These are phyloP conservation scores for Terana coerulea DNA, from an alignment of 768 basidiomycete genomes.

Conservation along the genomic window DNA sequence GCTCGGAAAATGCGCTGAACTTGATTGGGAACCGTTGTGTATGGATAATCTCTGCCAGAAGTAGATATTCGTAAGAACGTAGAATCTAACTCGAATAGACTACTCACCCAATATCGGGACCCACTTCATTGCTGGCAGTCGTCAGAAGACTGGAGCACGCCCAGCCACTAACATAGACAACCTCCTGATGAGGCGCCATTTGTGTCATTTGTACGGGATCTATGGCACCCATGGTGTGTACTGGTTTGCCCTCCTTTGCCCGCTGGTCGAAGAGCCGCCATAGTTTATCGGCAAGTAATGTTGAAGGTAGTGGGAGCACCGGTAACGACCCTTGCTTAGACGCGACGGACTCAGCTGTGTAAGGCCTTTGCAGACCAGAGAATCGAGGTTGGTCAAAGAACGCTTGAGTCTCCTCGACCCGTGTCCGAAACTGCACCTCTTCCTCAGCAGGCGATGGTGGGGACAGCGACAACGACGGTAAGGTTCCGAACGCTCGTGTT, in stretches of 20 bases:
- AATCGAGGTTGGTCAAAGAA: slow-evolving; percentile 83
- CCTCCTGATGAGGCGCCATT: slow-evolving; percentile 83
- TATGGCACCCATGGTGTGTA: slow-evolving; percentile 91
- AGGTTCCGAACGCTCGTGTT: slow-evolving; percentile 17
- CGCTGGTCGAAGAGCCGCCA: slow-evolving; percentile 61
- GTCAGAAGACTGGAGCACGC: slow-evolving; percentile 83
- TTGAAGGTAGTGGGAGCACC: slow-evolving; percentile 69
- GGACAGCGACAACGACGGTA: slow-evolving; percentile 46
- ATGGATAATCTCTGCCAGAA: slow-evolving; percentile 80
- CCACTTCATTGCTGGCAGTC: slow-evolving; percentile 88
- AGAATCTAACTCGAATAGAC: not conserved
- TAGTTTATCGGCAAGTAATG: slow-evolving; percentile 85
- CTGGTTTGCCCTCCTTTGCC: slow-evolving; percentile 58
- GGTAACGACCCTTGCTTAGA: slow-evolving; percentile 89
- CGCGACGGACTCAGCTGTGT: slow-evolving; percentile 74
- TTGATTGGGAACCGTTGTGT: slow-evolving; percentile 95
- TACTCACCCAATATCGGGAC: slow-evolving; percentile 82
- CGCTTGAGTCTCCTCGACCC: slow-evolving; percentile 57
- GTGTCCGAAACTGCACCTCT: slow-evolving; percentile 50
- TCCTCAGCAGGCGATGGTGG: slow-evolving; percentile 60
- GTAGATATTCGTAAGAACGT: not conserved
- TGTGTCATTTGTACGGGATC: slow-evolving; percentile 96
- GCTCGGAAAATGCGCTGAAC: slow-evolving; percentile 90
- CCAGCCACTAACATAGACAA: slow-evolving; percentile 93
- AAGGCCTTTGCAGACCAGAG: slow-evolving; percentile 68